Evolutionary conservation across 2,329 filamentous ascomycete species (phyloP).

Genomic region (Aspergillus ochraceus): DNA sequence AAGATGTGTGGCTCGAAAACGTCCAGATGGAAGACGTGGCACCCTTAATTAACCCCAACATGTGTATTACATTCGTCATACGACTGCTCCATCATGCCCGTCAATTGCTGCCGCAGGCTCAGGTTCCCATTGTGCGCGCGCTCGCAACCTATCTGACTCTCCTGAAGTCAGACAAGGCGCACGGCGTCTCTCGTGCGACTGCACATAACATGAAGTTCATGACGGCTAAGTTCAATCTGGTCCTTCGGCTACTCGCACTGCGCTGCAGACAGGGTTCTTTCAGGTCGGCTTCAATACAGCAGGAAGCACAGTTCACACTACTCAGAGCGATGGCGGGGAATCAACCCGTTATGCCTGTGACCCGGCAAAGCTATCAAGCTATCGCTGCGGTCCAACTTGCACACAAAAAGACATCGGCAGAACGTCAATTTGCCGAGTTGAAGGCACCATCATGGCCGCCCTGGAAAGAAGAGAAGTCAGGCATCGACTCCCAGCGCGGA

Average conservation of each 20-base stretch:
- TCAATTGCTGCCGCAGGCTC: conserved; percentile 48
- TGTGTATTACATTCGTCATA: conserved; percentile 42
- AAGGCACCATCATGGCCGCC: conserved; percentile 65
- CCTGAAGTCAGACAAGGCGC: conserved; percentile 3
- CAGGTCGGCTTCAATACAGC: conserved; percentile 49
- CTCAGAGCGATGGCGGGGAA: conserved; percentile 58
- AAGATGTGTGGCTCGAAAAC: conserved; percentile 3
- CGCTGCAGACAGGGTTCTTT: conserved; percentile 53
- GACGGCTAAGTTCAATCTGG: conserved; percentile 50
- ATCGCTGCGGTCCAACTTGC: conserved; percentile 58
- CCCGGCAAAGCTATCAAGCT: conserved; percentile 58
- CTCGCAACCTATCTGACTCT: conserved; percentile 36
- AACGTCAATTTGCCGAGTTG: conserved; percentile 58
- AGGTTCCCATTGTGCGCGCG: conserved; percentile 44
- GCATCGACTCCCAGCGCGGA: conserved; percentile 59
- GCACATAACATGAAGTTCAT: conserved; percentile 26
- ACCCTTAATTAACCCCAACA: conserved; percentile 27
- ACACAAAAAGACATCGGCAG: conserved; percentile 55
- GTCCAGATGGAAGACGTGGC: conserved; percentile 1
- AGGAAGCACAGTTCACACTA: conserved; percentile 59
- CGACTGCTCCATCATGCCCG: conserved; percentile 54
- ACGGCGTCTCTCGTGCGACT: conserved; percentile 6
- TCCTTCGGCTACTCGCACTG: conserved; percentile 50
- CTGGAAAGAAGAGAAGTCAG: conserved; percentile 63
- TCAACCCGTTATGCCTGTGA: conserved; percentile 56